Base-by-base conservation (phyloP, 768 basidiomycete species). In the Pleurotus sapidus region DNA sequence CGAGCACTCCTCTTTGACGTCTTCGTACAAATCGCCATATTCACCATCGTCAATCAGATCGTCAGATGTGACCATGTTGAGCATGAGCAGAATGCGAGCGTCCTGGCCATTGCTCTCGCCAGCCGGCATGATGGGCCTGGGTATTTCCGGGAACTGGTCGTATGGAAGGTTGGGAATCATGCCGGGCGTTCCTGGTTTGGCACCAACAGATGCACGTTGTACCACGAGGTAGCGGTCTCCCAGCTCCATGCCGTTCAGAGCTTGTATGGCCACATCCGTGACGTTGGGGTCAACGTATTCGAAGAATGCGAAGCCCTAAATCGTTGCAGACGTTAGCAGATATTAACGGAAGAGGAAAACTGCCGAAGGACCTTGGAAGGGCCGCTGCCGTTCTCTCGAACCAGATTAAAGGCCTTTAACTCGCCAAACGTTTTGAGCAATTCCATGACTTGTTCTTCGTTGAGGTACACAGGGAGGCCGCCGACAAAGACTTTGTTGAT, bases 371-470 rank as follows among this genome's bases (percentile, higher is more conserved):
- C 95, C 82, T 98, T 98, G 6, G 93, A 96, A 27, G 84, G 74
- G 49, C 91, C 93, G 58, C 87, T 93, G 43, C 87, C 88, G 61
- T 91, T 92, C 72, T 99, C 97, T 60, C 97, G 88, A 57, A 99
- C 97, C 46, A 99, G 82, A 68, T 98, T 98, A 84, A 99, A 99
- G 7, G 94, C 93, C 70, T 92, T 94, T 49, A 99, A 83, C 60
- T 98, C 97, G 57, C 97, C 97, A 67, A 99, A 99, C 68, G 88
- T 93, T 79, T 94, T 98, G 61, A 99, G 80, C 30, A 99, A 71
- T 70, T 99, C 97, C 86, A 96, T 93, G 58, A 98, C 97, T 74
- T 98, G 95, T 68, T 97, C 97, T 72, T 99, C 97, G 65, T 93
- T 95, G 48, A 99, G 84, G 71, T 98, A 98, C 18, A 91, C 83